These are phyloP conservation scores for Nitzschia sp. DNA, from an alignment of 108 stramenopile species.

Conservation along the genomic window DNA sequence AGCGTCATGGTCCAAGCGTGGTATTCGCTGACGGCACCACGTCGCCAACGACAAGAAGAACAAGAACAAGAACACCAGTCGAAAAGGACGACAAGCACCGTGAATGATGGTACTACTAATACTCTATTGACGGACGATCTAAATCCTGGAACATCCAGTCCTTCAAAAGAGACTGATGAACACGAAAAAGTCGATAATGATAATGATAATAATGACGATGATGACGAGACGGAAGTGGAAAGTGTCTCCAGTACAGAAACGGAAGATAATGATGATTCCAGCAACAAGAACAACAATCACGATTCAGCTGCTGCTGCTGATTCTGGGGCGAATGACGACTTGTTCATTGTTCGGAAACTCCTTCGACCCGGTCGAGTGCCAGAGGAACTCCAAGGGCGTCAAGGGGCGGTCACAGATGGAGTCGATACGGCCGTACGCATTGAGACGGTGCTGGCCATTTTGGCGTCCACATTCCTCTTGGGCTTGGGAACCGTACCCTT, in stretches of 20 bases:
- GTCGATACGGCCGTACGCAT: conserved; percentile 46
- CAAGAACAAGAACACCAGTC: neutral
- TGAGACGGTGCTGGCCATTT: conserved; percentile 31
- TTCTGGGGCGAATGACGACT: too few species aligned
- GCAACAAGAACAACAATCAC: too few species aligned
- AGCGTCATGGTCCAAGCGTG: conserved; percentile 42
- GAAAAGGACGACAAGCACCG: neutral
- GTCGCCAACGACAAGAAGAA: neutral
- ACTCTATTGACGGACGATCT: too few species aligned
- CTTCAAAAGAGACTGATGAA: neutral
- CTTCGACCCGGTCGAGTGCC: conserved; percentile 31
- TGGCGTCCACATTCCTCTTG: conserved; percentile 40
- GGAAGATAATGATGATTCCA: neutral
- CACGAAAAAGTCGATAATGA: neutral
- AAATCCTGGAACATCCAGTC: neutral
- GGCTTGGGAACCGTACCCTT: conserved; percentile 44
- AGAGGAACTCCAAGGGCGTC: conserved; percentile 22
- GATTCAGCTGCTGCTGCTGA: too few species aligned
- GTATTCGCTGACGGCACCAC: conserved; percentile 36
- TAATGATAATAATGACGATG: neutral
- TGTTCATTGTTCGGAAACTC: conserved; percentile 41
- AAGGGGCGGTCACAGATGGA: conserved; percentile 28
- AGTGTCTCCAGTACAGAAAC: neutral
- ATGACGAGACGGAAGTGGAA: neutral
- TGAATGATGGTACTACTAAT: too few species aligned